These are phyloP conservation scores for Pseudogymnoascus sp. DNA, from an alignment of 2,329 filamentous ascomycete species.

Conservation along the genomic window DNA sequence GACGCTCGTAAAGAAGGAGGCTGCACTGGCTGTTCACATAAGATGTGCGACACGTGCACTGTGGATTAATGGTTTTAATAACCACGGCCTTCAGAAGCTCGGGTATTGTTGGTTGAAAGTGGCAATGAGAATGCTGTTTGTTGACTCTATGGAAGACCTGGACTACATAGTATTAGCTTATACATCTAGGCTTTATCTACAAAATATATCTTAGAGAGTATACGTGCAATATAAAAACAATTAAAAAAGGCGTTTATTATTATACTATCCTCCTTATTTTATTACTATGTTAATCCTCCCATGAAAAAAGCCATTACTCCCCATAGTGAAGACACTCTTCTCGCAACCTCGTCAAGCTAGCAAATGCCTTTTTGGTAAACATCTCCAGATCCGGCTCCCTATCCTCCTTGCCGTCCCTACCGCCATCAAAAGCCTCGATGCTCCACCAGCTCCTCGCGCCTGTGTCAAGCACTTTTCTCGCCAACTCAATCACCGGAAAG, in stretches of 20 bases:
- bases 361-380: constrained; percentile 46
- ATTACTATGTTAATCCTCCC: not conserved
- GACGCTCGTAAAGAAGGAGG: too few relatives aligned
- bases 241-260: not conserved
- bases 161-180: too few relatives aligned
- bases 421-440: constrained; percentile 63
- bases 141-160: too few relatives aligned
- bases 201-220: too few relatives aligned
- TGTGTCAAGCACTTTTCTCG: constrained; percentile 58
- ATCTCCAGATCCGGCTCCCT: constrained; percentile 37
- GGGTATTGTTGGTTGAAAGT: too few relatives aligned
- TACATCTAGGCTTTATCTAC: too few relatives aligned
- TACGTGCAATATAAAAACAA: too few relatives aligned
- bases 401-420: constrained; percentile 47
- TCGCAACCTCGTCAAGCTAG: not conserved
- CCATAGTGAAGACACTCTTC: not conserved
- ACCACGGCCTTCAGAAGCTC: too few relatives aligned
- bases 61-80: too few relatives aligned
- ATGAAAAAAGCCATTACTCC: not conserved
- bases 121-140: too few relatives aligned
- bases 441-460: constrained; percentile 60
- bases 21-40: too few relatives aligned
- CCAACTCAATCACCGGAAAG: constrained; percentile 58
- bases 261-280: not conserved
- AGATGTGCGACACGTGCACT: too few relatives aligned